Percentiles rank a stretch among this genome's conserved stretches.
These are phyloP conservation scores for Phytophthora pluvialis DNA, from an alignment of 352 stramenopile species.

Conservation along the genomic window DNA sequence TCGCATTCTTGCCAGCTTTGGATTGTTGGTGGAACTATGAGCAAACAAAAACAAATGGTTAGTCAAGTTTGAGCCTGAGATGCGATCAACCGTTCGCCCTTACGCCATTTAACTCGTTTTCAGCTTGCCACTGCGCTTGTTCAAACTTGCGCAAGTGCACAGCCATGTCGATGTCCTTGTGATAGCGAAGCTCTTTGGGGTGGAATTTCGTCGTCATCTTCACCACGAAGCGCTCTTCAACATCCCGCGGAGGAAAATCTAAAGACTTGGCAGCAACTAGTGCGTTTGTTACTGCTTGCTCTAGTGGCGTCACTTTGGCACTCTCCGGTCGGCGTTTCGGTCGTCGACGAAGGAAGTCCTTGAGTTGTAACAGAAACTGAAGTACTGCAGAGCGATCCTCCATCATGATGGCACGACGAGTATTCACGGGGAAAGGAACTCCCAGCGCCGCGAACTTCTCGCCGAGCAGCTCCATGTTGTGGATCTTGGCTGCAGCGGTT, in stretches of 20 bases:
- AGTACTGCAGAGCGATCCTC: slow-evolving; percentile 59
- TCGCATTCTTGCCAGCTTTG: slow-evolving; percentile 28
- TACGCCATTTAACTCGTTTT: slow-evolving; percentile 58
- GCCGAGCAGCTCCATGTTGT: slow-evolving; percentile 68
- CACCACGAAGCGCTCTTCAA: slow-evolving; percentile 65
- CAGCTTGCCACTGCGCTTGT: slow-evolving; percentile 58
- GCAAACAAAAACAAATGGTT: not conserved
- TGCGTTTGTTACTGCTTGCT: slow-evolving; percentile 5
- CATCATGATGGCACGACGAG: slow-evolving; percentile 68
- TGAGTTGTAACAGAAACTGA: slow-evolving; percentile 69
- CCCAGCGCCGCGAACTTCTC: slow-evolving; percentile 44
- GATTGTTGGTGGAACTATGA: slow-evolving; percentile 41
- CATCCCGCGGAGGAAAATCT: slow-evolving; percentile 32
- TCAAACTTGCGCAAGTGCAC: slow-evolving; percentile 70
- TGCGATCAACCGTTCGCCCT: slow-evolving; percentile 1
- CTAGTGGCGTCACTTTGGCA: slow-evolving; percentile 10
- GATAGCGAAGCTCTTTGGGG: slow-evolving; percentile 53
- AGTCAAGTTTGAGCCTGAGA: not conserved
- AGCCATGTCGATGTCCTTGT: slow-evolving; percentile 75
- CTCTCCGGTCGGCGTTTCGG: slow-evolving; percentile 19
- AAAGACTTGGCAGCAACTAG: slow-evolving; percentile 6
- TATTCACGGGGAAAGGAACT: slow-evolving; percentile 50
- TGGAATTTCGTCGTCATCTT: slow-evolving; percentile 48
- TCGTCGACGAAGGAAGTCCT: slow-evolving; percentile 50
- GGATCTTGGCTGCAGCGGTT: slow-evolving; percentile 47